phyloP scores from a whole-genome alignment of 345 rosid genomes.

The Eucalyptus regnans region DNA sequence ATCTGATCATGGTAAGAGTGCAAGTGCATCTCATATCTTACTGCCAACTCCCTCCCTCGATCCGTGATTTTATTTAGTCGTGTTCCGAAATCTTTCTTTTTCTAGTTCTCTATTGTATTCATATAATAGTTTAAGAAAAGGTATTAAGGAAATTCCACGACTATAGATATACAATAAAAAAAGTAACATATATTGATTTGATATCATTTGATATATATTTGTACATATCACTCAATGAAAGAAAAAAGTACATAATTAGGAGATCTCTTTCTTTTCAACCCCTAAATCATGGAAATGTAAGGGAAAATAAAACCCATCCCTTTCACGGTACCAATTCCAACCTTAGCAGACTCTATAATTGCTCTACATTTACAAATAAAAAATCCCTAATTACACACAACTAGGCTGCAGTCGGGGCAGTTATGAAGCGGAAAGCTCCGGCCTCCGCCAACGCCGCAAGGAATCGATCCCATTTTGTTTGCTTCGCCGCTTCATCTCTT shows the following conservation, averaged over 20 bases:
- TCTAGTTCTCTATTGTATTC: no score
- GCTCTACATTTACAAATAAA: not conserved
- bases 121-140: no score
- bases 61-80: no score
- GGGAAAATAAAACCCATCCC: not conserved
- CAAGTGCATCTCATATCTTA: no score
- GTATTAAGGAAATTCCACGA: not conserved
- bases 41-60: no score
- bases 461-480: not conserved
- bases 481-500: not conserved
- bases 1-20: no score
- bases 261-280: not conserved
- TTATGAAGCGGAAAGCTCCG: not conserved
- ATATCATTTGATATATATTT: no score
- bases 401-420: not conserved
- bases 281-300: not conserved
- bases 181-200: not conserved
- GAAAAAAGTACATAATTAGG: not conserved
- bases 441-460: not conserved
- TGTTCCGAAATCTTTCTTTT: no score
- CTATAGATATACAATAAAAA: not conserved
- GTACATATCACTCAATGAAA: not conserved
- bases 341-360: not conserved
- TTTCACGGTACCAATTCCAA: not conserved
- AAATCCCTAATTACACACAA: not conserved